Base-by-base conservation (phyloP, 108 stramenopile species). In the Epithemia pelagica region DNA sequence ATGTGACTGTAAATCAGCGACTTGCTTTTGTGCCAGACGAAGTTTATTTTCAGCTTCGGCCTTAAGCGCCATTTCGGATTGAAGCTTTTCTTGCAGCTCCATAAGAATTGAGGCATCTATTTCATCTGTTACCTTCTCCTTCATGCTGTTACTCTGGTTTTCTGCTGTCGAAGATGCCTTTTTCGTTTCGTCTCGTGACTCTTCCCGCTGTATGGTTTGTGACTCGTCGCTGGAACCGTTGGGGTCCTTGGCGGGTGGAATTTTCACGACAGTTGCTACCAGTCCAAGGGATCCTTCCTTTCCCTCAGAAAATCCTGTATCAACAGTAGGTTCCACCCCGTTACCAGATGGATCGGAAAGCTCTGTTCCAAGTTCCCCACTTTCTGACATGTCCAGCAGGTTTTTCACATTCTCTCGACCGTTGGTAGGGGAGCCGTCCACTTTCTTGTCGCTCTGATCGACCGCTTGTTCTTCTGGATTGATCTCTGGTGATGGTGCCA, bases 21-120 rank as follows among this genome's bases (percentile, higher is more conserved):
- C 30, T 52, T 57, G 54, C 19, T 66, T 32, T 26, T 65, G 63
- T 28, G 68, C 63, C 46, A 68, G 51, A n/a, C 74, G 60, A 0
- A 33, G 58, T 54, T 71, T 75, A 5, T 75, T 69, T 64, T 76
- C 77, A 2, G 76, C 81, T 56, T 77, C 83, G 19, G 74, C 78
- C 37, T 75, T 67, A 24, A 58, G 62, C 2, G 30, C 77, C 79
- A 86, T 84, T 76, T 91, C 78, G 22, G 66, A 63, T 67, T 88
- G 81, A 20, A 91, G 64, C 25, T 84, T 78, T 18, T 54, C 56
- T 71, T 91, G 87, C 19, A 85, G 73, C 67, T 91, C 87, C 24
- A 73, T 74, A 10, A 91, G 24, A 30, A 59, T 25, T 32, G 32
- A 26, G 25, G 29, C 31, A 25, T 64, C 3, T 5, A 28, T 20